phyloP scores from a whole-genome alignment of 495 filamentous ascomycete species.

The Daldinia grandis region DNA sequence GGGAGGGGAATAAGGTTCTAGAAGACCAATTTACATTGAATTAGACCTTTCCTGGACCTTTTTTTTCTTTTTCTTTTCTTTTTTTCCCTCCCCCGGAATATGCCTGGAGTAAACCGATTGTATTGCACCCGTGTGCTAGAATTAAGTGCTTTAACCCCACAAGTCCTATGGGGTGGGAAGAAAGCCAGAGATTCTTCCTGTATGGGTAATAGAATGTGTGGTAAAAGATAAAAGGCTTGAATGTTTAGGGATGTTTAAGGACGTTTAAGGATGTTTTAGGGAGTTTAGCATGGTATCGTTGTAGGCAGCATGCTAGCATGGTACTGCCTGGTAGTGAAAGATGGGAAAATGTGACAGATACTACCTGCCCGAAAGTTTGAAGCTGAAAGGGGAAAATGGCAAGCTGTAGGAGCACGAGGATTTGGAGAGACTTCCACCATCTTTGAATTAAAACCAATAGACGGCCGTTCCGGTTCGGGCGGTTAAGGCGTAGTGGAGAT shows the following conservation, averaged over 20 bases:
- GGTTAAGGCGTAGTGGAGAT: conserved; percentile 23
- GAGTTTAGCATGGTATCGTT: background rate
- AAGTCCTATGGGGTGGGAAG: conserved; percentile 7
- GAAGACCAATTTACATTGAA: conserved; percentile 21
- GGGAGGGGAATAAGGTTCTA: conserved; percentile 31
- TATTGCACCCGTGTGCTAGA: background rate
- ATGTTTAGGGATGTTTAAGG: background rate
- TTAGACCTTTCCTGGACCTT: conserved; percentile 5
- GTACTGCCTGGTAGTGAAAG: background rate
- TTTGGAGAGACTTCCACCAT: conserved; percentile 29
- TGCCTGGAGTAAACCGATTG: background rate
- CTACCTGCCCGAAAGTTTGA: conserved; percentile 36
- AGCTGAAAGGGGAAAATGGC: conserved; percentile 42
- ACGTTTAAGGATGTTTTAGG: background rate
- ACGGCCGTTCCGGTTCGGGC: conserved; percentile 36
- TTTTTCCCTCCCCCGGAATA: background rate
- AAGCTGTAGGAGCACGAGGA: conserved; percentile 23
- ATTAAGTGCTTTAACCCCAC: conserved; percentile 17
- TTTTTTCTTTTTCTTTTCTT: conserved; percentile 5
- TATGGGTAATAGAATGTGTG: background rate
- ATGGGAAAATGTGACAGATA: conserved; percentile 30
- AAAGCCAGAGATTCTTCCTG: background rate
- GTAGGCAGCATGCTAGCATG: too few species aligned
- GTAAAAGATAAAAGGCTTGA: background rate
- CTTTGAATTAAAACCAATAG: conserved; percentile 30